A percentile compares a stretch with the other conserved stretches of the same genome.
Evolutionary conservation across 2,329 filamentous ascomycete genomes (phyloP).

Genomic region (Aspergillus fijiensis): DNA sequence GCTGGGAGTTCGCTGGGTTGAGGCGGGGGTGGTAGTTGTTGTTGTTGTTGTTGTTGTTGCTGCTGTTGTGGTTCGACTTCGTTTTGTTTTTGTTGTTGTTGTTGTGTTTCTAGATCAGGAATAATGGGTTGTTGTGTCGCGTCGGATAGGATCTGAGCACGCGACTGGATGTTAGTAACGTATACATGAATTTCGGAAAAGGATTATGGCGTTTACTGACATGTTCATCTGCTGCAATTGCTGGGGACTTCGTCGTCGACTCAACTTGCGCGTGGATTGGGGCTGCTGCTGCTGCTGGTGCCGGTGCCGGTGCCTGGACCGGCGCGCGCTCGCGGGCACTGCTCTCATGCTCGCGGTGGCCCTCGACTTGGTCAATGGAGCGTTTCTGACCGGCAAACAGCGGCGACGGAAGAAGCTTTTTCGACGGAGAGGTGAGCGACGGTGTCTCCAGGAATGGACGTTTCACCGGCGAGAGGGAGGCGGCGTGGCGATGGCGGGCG

Average conservation of each 20-base stretch:
- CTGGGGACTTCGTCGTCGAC: conserved; percentile 16
- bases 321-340: conserved; percentile 1
- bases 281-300: too few species aligned
- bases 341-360: conserved; percentile 18
- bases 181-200: too few species aligned
- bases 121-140: not conserved
- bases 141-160: not conserved
- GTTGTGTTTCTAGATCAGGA: conserved; percentile 14
- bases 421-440: conserved; percentile 20
- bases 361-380: conserved; percentile 41
- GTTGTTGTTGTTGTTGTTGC: conserved; percentile 1
- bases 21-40: conserved; percentile 16
- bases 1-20: conserved; percentile 14
- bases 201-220: not conserved
- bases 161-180: not conserved
- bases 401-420: conserved; percentile 34
- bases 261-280: conserved; percentile 7
- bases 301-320: not conserved
- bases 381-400: conserved; percentile 42
- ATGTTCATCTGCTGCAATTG: not conserved
- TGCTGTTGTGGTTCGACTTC: not conserved
- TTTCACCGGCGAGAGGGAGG: conserved; percentile 29
- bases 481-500: conserved; percentile 19
- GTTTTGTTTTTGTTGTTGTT: too few species aligned
- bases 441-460: conserved; percentile 23